Evolutionary conservation across 1,284 basidiomycete species (phyloP), one percentile per base, ranked within the genome.

Genomic region (Violaceomyces palustris): DNA sequence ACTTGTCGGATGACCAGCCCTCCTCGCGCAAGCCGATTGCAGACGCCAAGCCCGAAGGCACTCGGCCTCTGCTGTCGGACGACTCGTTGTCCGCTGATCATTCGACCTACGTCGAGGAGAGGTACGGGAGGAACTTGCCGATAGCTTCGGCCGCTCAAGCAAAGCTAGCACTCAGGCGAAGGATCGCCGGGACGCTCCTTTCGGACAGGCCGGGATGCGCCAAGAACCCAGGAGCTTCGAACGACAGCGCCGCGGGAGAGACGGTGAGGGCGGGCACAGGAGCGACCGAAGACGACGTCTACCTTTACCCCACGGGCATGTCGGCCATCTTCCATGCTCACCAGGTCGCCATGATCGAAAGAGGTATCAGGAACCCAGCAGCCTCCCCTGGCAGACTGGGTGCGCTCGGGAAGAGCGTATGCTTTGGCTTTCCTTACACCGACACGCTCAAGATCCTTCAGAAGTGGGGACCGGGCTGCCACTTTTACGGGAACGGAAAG

Each of bases 371-470:
- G 5, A 18, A 24, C 2, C 35, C 28, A 15, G 18, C 30, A 14
- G 15, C 25, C 1, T 17, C 28, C 2, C n/a, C n/a, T n/a, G n/a
- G n/a, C n/a, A n/a, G n/a, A n/a, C n/a, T n/a, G n/a, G n/a, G n/a
- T n/a, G 18, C 43, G 14, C 38, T 53, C 8, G 64, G 67, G 4
- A 69, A 70, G 37, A 64, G 59, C 36, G 52, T 64, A 17, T 40
- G 55, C 33, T 57, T 37, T 67, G 93, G 92, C 15, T 99, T 98
- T 75, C 87, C 92, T 0, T 99, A 97, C 74, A 89, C 85, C 8
- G 94, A 98, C 74, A 97, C 93, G n/a, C 80, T 96, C 50, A 98
- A 98, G 75, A 83, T 94, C 32, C 78, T 99, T 4, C 79, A 93
- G 61, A 97, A 99, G 75, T 98, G 92, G 89, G 94, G 94, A 1